Base-by-base conservation (phyloP, 441 rosid genomes). In the Dalechampia spathulata region DNA sequence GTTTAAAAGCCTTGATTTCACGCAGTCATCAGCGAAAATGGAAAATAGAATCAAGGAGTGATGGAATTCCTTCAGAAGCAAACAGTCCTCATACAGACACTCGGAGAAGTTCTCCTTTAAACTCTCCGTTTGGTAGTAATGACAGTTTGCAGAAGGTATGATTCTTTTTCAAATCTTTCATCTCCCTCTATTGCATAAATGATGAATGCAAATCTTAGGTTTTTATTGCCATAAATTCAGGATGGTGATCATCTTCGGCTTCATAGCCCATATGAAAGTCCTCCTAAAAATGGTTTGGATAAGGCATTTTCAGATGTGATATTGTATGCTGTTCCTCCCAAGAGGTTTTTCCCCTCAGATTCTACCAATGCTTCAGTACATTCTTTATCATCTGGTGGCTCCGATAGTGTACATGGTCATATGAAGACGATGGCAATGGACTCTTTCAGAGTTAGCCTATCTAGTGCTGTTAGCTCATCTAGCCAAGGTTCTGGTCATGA, bases 401-500 rank as follows among this genome's bases (percentile, higher is more conserved):
- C 97, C 1, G 96, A 92, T 63, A 78, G 88, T 54, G 64, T 86
- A 62, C 90, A 81, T 71, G 86, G 91, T 60, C 93, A 84, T 65
- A 74, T 79, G 86, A 89, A 73, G 66, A 67, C 77, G 41, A 78
- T 73, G 75, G 54, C 68, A 44, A 62, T 77, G 78, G 99, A 92
- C 68, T 81, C 86, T 65, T 85, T 83, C 64, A 86, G 99, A 76
- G 97, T 92, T 62, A 92, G 99, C 72, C 67, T 92, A 67, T 92
- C 96, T 52, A 92, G 99, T 79, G 96, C 96, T 62, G 90, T 92
- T 64, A 92, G 99, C 72, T 92, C 99, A 51, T 86, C 96, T 50
- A 92, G 99, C 69, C 99, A 89, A 52, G 99, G 96, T 60, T 92
- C 99, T 68, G 99, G 99, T 63, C 96, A 92, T 80, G 97, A 92